phyloP scores from a whole-genome alignment of 257 asterid genomes.

The Scutellaria barbata region DNA sequence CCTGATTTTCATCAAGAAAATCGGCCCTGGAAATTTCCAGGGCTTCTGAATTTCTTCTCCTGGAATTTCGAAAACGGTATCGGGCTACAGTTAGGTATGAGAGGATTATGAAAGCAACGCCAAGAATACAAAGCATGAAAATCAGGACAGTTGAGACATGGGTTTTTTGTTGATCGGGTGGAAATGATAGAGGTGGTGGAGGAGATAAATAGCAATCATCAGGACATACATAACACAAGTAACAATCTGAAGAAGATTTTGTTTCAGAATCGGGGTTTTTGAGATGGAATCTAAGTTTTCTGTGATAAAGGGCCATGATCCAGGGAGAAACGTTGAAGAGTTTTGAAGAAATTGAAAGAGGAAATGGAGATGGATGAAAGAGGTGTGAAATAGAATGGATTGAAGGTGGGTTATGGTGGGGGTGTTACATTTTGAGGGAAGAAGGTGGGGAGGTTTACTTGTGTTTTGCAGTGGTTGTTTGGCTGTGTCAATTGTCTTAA shows the following conservation, averaged over 20 bases:
- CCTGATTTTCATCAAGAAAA: slow-evolving; percentile 49
- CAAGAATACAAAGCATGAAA: slow-evolving; percentile 61
- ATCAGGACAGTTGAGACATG: slow-evolving; percentile 46
- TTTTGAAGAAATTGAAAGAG: background rate
- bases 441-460: slow-evolving; percentile 27
- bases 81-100: slow-evolving; percentile 51
- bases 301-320: slow-evolving; percentile 42
- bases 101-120: slow-evolving; percentile 48
- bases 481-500: too few species aligned
- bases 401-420: background rate
- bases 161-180: slow-evolving; percentile 1
- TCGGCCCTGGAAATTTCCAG: slow-evolving; percentile 27
- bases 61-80: slow-evolving; percentile 45
- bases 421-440: slow-evolving; percentile 23
- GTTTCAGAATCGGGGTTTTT: background rate
- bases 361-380: too few species aligned
- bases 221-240: slow-evolving; percentile 41
- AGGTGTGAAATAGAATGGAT: background rate
- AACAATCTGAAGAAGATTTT: slow-evolving; percentile 16
- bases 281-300: slow-evolving; percentile 36
- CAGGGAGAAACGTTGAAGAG: too few species aligned
- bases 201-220: slow-evolving; percentile 25
- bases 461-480: slow-evolving; percentile 26
- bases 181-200: slow-evolving; percentile 15
- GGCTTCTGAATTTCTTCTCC: background rate